Evolutionary conservation across 108 stramenopile genomes (phyloP), one percentile per base, ranked within the genome.

Genomic region (Mediolabrus comicus): DNA sequence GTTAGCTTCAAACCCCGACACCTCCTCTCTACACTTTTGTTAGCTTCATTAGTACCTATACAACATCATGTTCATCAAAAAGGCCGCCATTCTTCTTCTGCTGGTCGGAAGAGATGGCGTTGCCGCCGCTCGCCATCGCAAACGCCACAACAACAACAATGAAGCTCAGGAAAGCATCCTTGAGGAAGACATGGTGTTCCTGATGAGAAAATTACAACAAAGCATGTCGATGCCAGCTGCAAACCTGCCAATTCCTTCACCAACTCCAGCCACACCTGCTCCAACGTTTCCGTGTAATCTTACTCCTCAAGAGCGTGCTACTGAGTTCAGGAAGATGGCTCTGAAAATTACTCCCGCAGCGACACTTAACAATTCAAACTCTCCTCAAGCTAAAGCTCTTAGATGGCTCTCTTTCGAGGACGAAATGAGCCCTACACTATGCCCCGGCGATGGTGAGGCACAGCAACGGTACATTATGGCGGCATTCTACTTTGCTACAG

Each of bases 321-420:
- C 35, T 14, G 26, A 66, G 25, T 34, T 74, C 32, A 65, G 33
- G 6, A 33, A 74, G 26, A 58, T 52, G 25, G 24, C 66, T 16
- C 9, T 28, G 0, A 3, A 30, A 17, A 39, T 66, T 14, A 66
- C 73, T 3, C 8, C 12, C 0, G 30, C 63, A 2, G 35, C 17
- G 4, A 58, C 52, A 9, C 32, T 74, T 11, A 38, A 58, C 26
- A 19, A 39, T 11, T 11, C 24, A 10, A 58, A 31, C 39, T 51
- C 84, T 11, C 74, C 79, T 1, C 90, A 91, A 67, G 56, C 62
- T 22, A 28, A 69, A n/a, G 90, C 90, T 2, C 77, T 86, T 29
- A 30, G 75, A 2, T 91, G 90, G 90, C 33, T 91, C 28, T 65
- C 86, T 5, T 58, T 74, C 36, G 65, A 70, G 0, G 90, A 91